Conservation (phyloP, 148 eudicot genomes). For the Bassia scoparia region DNA sequence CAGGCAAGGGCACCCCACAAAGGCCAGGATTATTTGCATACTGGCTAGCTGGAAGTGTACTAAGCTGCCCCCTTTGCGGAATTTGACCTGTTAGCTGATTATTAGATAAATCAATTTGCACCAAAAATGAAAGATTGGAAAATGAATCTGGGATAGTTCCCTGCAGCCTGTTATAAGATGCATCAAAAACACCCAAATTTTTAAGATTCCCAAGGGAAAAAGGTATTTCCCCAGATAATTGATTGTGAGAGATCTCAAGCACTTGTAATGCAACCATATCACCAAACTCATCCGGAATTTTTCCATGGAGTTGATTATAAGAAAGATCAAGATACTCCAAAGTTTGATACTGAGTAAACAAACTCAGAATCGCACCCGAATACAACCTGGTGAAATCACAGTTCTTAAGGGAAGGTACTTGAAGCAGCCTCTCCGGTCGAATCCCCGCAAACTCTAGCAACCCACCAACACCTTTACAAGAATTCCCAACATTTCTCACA, state of each 20-base stretch:
- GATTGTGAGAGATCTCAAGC: constrained; percentile 77
- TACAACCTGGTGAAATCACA: constrained; percentile 86
- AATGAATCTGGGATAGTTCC: constrained; percentile 89
- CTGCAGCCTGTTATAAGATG: constrained; percentile 81
- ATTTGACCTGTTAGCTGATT: constrained; percentile 83
- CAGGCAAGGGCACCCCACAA: constrained; percentile 86
- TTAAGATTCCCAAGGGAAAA: constrained; percentile 73
- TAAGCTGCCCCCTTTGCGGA: constrained; percentile 83
- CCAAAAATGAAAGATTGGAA: constrained; percentile 78
- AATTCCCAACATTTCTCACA: constrained; percentile 88
- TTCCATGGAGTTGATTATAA: constrained; percentile 78
- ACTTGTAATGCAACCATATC: constrained; percentile 93
- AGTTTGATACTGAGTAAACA: constrained; percentile 84
- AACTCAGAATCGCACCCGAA: constrained; percentile 79
- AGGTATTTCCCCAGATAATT: constrained; percentile 83
- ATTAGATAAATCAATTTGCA: constrained; percentile 88
- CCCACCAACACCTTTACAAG: constrained; percentile 93
- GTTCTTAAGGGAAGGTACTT: constrained; percentile 68
- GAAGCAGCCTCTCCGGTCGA: constrained; percentile 71
- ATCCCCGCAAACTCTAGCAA: constrained; percentile 87
- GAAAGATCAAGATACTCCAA: constrained; percentile 93
- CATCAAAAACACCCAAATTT: constrained; percentile 89
- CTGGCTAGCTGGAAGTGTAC: constrained; percentile 89
- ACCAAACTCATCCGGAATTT: constrained; percentile 82
- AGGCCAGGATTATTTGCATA: constrained; percentile 85